Conservation (phyloP, 805 yeast genomes). For the Cyberlindnera saturnus region DNA sequence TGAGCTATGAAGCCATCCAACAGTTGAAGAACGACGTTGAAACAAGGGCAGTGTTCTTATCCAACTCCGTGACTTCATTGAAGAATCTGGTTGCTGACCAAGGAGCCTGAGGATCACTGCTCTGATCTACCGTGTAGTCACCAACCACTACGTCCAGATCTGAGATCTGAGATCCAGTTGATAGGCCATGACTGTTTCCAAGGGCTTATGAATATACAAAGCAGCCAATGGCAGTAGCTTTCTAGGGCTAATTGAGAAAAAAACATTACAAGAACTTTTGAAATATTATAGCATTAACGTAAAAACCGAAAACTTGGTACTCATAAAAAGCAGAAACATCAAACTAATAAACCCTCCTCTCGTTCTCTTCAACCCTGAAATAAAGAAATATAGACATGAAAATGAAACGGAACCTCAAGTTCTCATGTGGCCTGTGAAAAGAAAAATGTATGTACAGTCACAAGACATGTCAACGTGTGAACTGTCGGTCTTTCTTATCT, state of each 20-base stretch:
- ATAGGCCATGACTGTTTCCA: too few species aligned
- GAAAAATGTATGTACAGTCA: too few species aligned
- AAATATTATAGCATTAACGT: background rate
- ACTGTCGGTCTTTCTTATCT: too few species aligned
- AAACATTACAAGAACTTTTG: background rate
- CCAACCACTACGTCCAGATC: too few species aligned
- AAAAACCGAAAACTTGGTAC: background rate
- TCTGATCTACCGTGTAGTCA: too few species aligned
- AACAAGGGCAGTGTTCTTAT: background rate
- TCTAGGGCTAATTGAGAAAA: too few species aligned
- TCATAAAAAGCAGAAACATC: background rate
- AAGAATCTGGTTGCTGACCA: background rate
- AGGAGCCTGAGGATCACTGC: too few species aligned
- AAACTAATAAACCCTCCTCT: background rate
- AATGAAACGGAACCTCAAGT: background rate
- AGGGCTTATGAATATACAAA: too few species aligned
- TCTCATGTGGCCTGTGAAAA: too few species aligned
- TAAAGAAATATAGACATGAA: background rate
- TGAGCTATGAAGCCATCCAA: background rate
- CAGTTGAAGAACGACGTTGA: background rate
- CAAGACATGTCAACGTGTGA: too few species aligned
- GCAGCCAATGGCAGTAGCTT: too few species aligned
- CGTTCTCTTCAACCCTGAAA: background rate
- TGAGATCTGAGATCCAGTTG: too few species aligned
- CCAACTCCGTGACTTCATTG: background rate